Percentiles rank a stretch among this genome's conserved stretches.
Conservation (phyloP, 305 asterid species). For the Fraxinus angustifolia region DNA sequence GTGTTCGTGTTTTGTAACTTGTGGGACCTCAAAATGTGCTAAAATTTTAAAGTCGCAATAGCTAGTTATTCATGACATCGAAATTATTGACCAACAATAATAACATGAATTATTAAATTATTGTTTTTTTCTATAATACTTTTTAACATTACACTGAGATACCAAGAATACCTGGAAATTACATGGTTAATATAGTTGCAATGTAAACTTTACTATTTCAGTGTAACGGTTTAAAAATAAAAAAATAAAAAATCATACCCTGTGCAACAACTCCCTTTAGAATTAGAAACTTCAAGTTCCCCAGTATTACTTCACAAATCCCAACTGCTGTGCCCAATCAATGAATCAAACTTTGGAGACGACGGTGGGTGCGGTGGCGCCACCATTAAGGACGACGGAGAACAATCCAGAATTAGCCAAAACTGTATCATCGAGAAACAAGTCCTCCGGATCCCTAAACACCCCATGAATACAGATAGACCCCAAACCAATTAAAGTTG, state of each 20-base stretch:
- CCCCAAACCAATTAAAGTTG: conserved; percentile 35
- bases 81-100: background rate
- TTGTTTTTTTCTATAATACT: background rate
- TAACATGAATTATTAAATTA: background rate
- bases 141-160: background rate
- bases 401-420: conserved; percentile 25
- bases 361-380: conserved; percentile 15
- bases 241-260: background rate
- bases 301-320: background rate
- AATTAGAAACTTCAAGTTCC: background rate
- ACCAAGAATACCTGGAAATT: background rate
- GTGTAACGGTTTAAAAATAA: background rate
- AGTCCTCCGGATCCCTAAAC: conserved; percentile 45
- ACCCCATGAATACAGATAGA: conserved; percentile 42
- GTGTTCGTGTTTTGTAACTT: background rate
- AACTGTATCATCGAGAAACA: conserved; percentile 39
- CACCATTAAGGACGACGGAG: conserved; percentile 7
- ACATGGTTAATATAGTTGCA: background rate
- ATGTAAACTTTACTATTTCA: background rate
- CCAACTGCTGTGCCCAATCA: background rate
- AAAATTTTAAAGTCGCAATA: no score
- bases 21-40: background rate
- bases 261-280: background rate
- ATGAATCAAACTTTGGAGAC: conserved; percentile 25
- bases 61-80: background rate